A percentile compares a stretch with the other conserved stretches of the same genome.
Evolutionary conservation across 1,284 basidiomycete genomes (phyloP).

Genomic region (Cutaneotrichosporon cavernicola): DNA sequence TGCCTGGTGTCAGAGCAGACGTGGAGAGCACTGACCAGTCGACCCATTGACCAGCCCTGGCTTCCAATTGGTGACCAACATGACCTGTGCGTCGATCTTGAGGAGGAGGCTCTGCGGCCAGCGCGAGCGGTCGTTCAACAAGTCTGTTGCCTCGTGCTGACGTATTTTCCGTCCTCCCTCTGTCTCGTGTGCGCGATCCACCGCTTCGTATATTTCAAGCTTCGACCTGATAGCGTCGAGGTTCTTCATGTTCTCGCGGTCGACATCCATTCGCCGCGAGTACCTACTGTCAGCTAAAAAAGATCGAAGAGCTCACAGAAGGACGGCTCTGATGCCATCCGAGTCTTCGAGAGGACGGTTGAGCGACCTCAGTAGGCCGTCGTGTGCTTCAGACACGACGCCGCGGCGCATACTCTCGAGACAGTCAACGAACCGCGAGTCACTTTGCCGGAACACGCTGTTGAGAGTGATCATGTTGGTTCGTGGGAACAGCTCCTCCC

Average conservation of each 20-base stretch:
- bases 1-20: constrained; percentile 5
- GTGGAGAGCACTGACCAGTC: constrained; percentile 9
- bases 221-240: constrained; percentile 16
- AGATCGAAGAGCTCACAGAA: constrained; percentile 31
- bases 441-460: constrained; percentile 71
- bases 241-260: constrained; percentile 33
- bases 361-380: constrained; percentile 24
- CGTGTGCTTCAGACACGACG: constrained; percentile 21
- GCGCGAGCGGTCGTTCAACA: constrained; percentile 34
- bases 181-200: constrained; percentile 31
- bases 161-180: constrained; percentile 25
- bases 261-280: constrained; percentile 32
- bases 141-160: constrained; percentile 26
- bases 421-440: constrained; percentile 49
- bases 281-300: constrained; percentile 6
- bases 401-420: constrained; percentile 49
- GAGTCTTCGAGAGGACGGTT: constrained; percentile 30
- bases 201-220: constrained; percentile 17
- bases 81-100: constrained; percentile 43
- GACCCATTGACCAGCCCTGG: constrained; percentile 20
- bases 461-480: constrained; percentile 56
- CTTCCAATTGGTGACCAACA: constrained; percentile 36
- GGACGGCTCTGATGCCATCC: constrained; percentile 43
- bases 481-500: constrained; percentile 29
- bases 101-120: constrained; percentile 33